These are phyloP conservation scores for Hypoxylon sp. DNA, from an alignment of 2,329 filamentous ascomycete genomes.

Conservation along the genomic window DNA sequence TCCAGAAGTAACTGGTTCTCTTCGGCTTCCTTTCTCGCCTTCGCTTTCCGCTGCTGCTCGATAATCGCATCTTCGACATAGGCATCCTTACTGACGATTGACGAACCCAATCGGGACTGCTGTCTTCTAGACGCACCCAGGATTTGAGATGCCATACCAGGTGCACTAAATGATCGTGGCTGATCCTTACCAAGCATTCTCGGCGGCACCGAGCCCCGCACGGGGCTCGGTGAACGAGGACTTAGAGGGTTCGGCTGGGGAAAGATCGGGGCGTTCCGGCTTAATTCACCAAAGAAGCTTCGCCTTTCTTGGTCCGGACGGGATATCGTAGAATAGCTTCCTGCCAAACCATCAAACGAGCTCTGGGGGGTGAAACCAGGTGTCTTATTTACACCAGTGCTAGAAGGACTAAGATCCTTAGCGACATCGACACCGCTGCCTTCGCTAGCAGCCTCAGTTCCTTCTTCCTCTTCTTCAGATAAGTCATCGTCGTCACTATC, in stretches of 20 bases:
- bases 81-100: constrained; percentile 59
- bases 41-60: constrained; percentile 65
- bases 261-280: constrained; percentile 66
- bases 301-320: constrained; percentile 62
- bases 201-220: constrained; percentile 71
- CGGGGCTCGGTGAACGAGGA: constrained; percentile 80
- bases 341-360: constrained; percentile 67
- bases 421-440: constrained; percentile 76
- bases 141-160: constrained; percentile 70
- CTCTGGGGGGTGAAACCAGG: constrained; percentile 70
- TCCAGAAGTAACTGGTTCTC: constrained; percentile 72
- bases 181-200: constrained; percentile 65
- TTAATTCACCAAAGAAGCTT: constrained; percentile 69
- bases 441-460: constrained; percentile 63
- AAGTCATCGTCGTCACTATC: constrained; percentile 61
- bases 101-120: constrained; percentile 57
- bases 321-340: constrained; percentile 64
- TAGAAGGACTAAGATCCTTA: constrained; percentile 72
- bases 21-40: constrained; percentile 70
- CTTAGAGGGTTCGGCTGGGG: constrained; percentile 69
- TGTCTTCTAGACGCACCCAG: constrained; percentile 59
- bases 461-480: constrained; percentile 63
- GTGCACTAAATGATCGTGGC: constrained; percentile 72
- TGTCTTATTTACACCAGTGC: constrained; percentile 61
- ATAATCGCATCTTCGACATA: constrained; percentile 64